Evolutionary conservation across 306 rosid genomes (phyloP).

Genomic region (Quercus suber): DNA sequence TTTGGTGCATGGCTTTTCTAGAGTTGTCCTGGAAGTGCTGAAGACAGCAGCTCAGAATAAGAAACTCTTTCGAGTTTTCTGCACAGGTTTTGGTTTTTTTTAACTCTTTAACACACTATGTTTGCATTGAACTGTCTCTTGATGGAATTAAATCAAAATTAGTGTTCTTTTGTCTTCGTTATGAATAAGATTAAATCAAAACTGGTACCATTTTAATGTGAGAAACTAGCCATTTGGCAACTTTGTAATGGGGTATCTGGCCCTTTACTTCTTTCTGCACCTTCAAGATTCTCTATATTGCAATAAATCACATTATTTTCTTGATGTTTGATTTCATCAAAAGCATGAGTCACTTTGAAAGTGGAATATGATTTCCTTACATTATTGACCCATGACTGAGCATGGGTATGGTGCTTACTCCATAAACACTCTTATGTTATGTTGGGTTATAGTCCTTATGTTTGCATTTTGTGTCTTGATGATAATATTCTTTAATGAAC

Average conservation of each 20-base stretch:
- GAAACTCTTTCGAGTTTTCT: constrained; percentile 79
- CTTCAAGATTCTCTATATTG: background rate
- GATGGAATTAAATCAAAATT: background rate
- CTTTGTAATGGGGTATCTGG: background rate
- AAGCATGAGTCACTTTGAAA: background rate
- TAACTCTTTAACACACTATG: background rate
- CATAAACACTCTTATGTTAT: background rate
- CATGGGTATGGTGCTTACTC: background rate
- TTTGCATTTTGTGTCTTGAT: background rate
- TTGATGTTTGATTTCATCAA: background rate
- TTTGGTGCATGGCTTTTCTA: constrained; percentile 90
- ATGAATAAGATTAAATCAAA: background rate
- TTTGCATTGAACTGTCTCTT: background rate
- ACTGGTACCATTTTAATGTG: background rate
- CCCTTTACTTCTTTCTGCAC: background rate
- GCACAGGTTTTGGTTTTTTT: constrained; percentile 59
- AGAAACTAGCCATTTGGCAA: background rate
- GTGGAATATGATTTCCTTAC: background rate
- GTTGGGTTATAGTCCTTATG: background rate
- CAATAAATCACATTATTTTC: background rate
- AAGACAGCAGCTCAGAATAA: constrained; percentile 79
- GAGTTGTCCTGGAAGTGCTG: constrained; percentile 83
- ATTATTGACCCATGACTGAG: background rate
- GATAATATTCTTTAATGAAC: background rate
- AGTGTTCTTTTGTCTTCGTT: no score